These are phyloP conservation scores for Verticillium nonalfalfae DNA, from an alignment of 2,329 filamentous ascomycete species.

Conservation along the genomic window DNA sequence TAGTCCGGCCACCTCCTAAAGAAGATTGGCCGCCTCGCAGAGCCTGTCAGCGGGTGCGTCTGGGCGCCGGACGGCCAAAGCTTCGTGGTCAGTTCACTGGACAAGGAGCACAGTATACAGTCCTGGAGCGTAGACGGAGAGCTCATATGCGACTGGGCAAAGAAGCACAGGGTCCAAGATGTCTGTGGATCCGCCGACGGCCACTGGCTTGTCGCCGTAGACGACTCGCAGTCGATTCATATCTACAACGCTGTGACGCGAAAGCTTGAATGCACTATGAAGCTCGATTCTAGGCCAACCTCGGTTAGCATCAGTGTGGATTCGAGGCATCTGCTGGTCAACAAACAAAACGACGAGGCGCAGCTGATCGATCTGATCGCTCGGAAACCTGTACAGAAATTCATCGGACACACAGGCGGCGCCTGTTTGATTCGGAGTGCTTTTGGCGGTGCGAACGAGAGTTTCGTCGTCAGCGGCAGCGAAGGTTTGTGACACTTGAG, in stretches of 20 bases:
- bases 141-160: conserved; percentile 58
- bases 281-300: conserved; percentile 63
- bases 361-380: conserved; percentile 73
- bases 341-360: conserved; percentile 70
- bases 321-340: conserved; percentile 75
- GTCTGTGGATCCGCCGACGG: conserved; percentile 79
- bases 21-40: conserved; percentile 63
- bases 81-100: conserved; percentile 75
- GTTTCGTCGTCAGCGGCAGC: conserved; percentile 86
- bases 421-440: conserved; percentile 73
- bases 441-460: conserved; percentile 87
- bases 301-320: conserved; percentile 78
- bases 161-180: conserved; percentile 73
- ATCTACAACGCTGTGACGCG: conserved; percentile 76
- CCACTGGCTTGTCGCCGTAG: conserved; percentile 71
- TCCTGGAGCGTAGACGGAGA: conserved; percentile 64
- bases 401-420: conserved; percentile 68
- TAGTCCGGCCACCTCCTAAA: conserved; percentile 59
- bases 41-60: conserved; percentile 83
- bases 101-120: conserved; percentile 58
- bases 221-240: conserved; percentile 62
- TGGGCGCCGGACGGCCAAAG: conserved; percentile 75
- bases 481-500: conserved; percentile 54
- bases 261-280: conserved; percentile 68
- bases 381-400: conserved; percentile 65